These are phyloP conservation scores for Prinsepia uniflora DNA, from an alignment of 306 rosid genomes.

Conservation along the genomic window DNA sequence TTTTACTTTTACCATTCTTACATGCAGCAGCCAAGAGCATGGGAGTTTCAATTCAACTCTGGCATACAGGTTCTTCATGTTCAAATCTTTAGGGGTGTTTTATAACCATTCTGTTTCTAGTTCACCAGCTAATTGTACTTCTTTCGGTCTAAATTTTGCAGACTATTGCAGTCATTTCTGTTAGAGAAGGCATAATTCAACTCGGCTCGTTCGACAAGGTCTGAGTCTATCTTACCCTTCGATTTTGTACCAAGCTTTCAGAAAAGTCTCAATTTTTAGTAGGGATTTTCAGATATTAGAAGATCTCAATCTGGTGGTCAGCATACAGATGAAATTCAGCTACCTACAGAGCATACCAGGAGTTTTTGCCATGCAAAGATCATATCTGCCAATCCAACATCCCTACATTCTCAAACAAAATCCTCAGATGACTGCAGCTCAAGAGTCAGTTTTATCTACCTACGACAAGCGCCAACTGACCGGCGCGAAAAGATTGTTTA, in stretches of 20 bases:
- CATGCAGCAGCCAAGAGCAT: conserved; percentile 75
- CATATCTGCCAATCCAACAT: conserved; percentile 54
- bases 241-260: neutral
- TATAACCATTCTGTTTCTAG: too few relatives aligned
- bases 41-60: conserved; percentile 78
- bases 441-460: conserved; percentile 35
- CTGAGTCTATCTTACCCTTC: conserved; percentile 15
- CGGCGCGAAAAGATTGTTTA: conserved; percentile 44
- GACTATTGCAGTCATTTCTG: conserved; percentile 75
- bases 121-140: neutral
- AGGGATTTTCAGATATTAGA: conserved; percentile 52
- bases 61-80: conserved; percentile 72
- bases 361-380: conserved; percentile 65
- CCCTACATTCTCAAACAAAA: conserved; percentile 55
- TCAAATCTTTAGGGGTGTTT: neutral
- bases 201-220: conserved; percentile 83
- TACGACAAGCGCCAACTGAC: conserved; percentile 29
- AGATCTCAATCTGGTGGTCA: conserved; percentile 67
- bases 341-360: conserved; percentile 81
- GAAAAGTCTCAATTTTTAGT: neutral
- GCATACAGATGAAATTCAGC: conserved; percentile 72
- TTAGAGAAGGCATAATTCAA: conserved; percentile 84
- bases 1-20: conserved; percentile 6
- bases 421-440: conserved; percentile 37
- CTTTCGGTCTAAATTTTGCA: conserved; percentile 19